Percentiles rank a stretch among this genome's conserved stretches.
Conservation (phyloP, 1,284 basidiomycete genomes). For the Omphalotus olearius region DNA sequence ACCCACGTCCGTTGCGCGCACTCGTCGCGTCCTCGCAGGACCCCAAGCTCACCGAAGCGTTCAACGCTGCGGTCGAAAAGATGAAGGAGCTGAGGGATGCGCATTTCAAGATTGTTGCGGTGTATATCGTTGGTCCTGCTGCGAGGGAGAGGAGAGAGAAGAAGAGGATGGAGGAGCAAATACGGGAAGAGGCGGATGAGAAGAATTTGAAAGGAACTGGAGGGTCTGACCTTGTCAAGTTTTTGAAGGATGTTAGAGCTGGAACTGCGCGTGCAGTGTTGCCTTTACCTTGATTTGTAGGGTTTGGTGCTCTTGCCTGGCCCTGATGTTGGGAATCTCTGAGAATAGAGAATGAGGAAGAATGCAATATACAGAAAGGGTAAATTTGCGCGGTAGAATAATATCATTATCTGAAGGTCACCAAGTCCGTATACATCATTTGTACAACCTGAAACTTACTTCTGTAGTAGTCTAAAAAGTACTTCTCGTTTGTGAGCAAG, state of each 20-base stretch:
- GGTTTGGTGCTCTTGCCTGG: too few species aligned
- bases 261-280: conserved; percentile 53
- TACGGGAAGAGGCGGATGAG: conserved; percentile 16
- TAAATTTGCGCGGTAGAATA: too few species aligned
- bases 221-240: conserved; percentile 78
- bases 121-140: conserved; percentile 76
- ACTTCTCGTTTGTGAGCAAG: too few species aligned
- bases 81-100: conserved; percentile 83
- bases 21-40: conserved; percentile 38
- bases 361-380: too few species aligned
- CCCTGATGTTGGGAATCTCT: too few species aligned
- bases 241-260: conserved; percentile 78
- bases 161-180: neutral
- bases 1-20: conserved; percentile 52
- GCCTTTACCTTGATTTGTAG: neutral
- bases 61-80: conserved; percentile 70
- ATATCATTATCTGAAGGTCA: too few species aligned
- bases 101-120: conserved; percentile 82
- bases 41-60: conserved; percentile 49
- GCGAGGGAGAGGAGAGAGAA: conserved; percentile 3
- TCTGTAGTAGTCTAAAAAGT: too few species aligned
- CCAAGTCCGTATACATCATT: too few species aligned
- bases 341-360: too few species aligned
- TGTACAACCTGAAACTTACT: too few species aligned
- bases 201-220: conserved; percentile 71